These are phyloP conservation scores for Haplosporangium sp. DNA, from an alignment of 371 early-diverging fungal species.

Conservation along the genomic window DNA sequence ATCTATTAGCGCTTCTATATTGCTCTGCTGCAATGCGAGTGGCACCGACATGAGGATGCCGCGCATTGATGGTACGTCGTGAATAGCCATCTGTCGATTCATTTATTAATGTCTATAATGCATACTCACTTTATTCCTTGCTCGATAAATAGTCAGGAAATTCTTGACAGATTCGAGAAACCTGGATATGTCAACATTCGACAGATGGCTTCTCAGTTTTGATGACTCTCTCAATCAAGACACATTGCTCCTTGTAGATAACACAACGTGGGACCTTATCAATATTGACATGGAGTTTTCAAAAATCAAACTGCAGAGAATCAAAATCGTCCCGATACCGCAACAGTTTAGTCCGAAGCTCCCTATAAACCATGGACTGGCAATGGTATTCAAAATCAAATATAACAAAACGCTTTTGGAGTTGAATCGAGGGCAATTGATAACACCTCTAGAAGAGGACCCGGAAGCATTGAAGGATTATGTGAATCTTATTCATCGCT, in stretches of 20 bases:
- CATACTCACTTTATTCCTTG: no score
- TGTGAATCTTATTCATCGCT: neutral
- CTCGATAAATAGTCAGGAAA: neutral
- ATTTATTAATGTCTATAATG: no score
- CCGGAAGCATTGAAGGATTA: neutral
- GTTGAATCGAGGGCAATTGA: neutral
- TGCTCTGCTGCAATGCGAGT: slow-evolving; percentile 1
- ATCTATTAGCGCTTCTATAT: neutral
- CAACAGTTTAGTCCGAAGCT: neutral
- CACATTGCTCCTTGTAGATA: neutral
- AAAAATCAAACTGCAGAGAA: neutral
- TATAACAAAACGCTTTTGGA: neutral
- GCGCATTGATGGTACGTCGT: neutral
- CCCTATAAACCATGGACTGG: neutral
- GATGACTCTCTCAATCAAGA: neutral
- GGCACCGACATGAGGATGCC: neutral
- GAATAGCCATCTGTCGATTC: neutral
- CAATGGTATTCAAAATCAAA: neutral
- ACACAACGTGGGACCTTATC: neutral
- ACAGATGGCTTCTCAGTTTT: neutral
- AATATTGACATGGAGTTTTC: neutral
- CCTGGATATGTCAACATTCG: neutral
- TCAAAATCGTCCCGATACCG: neutral
- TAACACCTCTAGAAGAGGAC: neutral
- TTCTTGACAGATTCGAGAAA: neutral